These are phyloP conservation scores for Camillea tinctor DNA, from an alignment of 2,329 filamentous ascomycete genomes.

Conservation along the genomic window DNA sequence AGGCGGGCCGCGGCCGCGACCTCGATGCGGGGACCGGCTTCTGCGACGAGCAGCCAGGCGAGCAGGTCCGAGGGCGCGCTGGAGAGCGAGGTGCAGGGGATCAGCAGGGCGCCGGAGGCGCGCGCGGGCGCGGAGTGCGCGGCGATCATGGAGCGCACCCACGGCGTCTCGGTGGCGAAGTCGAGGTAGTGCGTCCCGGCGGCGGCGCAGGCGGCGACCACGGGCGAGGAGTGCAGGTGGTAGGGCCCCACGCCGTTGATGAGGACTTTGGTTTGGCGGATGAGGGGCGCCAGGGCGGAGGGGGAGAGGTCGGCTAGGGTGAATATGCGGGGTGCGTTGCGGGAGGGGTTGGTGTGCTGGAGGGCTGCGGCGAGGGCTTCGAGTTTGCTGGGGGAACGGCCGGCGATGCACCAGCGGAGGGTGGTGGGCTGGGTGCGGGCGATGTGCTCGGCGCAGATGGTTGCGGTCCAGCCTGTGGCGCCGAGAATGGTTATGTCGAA, in stretches of 20 bases:
- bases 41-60: slow-evolving; percentile 21
- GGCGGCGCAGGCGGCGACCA: slow-evolving; percentile 62
- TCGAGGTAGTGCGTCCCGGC: slow-evolving; percentile 68
- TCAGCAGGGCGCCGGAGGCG: slow-evolving; percentile 4
- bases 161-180: slow-evolving; percentile 32
- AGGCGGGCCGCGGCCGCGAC: no score
- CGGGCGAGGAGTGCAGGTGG: slow-evolving; percentile 61
- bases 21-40: no score
- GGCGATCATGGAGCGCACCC: slow-evolving; percentile 2
- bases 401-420: slow-evolving; percentile 66
- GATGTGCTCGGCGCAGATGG: slow-evolving; percentile 60
- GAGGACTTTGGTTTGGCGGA: slow-evolving; percentile 47
- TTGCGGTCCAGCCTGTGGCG: slow-evolving; percentile 67
- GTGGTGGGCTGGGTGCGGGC: slow-evolving; percentile 56
- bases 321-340: slow-evolving; percentile 50
- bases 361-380: slow-evolving; percentile 53
- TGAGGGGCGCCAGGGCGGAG: slow-evolving; percentile 5
- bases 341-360: slow-evolving; percentile 51
- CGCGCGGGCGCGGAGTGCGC: background rate
- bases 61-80: slow-evolving; percentile 26
- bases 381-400: slow-evolving; percentile 59
- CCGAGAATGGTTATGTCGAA: slow-evolving; percentile 65
- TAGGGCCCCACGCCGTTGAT: slow-evolving; percentile 64
- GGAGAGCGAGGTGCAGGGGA: slow-evolving; percentile 24
- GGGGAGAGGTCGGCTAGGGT: slow-evolving; percentile 10